phyloP scores from a whole-genome alignment of 2,329 filamentous ascomycete species.

The Triangularia verruculosa region DNA sequence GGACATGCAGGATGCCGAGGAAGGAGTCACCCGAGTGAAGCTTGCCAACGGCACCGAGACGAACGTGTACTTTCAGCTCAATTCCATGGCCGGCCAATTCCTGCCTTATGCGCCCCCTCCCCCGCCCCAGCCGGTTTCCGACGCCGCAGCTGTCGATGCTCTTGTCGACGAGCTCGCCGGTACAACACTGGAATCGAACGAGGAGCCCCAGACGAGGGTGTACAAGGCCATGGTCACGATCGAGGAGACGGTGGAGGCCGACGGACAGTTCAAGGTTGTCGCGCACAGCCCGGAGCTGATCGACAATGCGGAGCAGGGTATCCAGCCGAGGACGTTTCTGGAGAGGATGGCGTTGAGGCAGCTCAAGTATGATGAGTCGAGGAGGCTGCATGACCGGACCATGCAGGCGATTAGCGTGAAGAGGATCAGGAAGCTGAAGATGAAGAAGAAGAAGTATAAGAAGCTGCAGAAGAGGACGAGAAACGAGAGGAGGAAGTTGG shows the following conservation, averaged over 20 bases:
- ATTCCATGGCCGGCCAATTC: constrained; percentile 67
- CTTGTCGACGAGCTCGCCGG: constrained; percentile 24
- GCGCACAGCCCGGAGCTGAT: constrained; percentile 60
- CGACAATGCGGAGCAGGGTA: constrained; percentile 37
- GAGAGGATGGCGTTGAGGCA: constrained; percentile 68
- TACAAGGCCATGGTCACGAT: constrained; percentile 66
- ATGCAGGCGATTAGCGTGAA: constrained; percentile 89
- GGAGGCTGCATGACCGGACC: constrained; percentile 44
- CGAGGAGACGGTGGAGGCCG: constrained; percentile 60
- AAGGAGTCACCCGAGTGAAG: constrained; percentile 50
- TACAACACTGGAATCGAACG: constrained; percentile 31
- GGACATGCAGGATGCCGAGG: constrained; percentile 39
- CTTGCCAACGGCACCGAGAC: constrained; percentile 55
- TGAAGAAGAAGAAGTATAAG: constrained; percentile 99
- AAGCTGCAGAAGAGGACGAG: constrained; percentile 94
- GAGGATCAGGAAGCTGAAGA: constrained; percentile 90
- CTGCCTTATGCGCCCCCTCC: constrained; percentile 85
- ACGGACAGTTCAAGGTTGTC: constrained; percentile 58
- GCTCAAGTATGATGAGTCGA: constrained; percentile 55
- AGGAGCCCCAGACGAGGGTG: constrained; percentile 50
- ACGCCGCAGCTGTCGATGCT: constrained; percentile 31
- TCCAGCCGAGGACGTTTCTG: constrained; percentile 55
- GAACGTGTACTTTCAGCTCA: constrained; percentile 62
- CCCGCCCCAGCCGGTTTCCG: constrained; percentile 58
- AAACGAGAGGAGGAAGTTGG: constrained; percentile 81